These are phyloP conservation scores for sunflower (Helianthus annuus) DNA, from an alignment of 129 eudicot genomes.

Conservation along the genomic window HanXRQr2.0-SUNRISE NC_035437.2:12528434-12528933, in stretches of 20 bases:
- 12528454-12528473: constrained; percentile 80
- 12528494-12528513: constrained; percentile 84
- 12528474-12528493: constrained; percentile 78
- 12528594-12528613: constrained; percentile 87
- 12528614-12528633: not conserved
- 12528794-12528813: too few species aligned
- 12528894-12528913: too few species aligned
- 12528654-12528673: not conserved
- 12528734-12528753: too few species aligned
- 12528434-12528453: constrained; percentile 77
- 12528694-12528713: not conserved
- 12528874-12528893: too few species aligned
- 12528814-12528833: too few species aligned
- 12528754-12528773: too few species aligned
- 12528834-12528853: too few species aligned
- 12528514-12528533: constrained; percentile 45
- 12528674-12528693: not conserved
- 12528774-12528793: too few species aligned
- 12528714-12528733: too few species aligned
- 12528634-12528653: not conserved
- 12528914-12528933: too few species aligned
- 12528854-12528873: too few species aligned
- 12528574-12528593: constrained; percentile 71
- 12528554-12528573: constrained; percentile 30
- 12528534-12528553: constrained; percentile 67